These are phyloP conservation scores for Diaporthe longicolla DNA, from an alignment of 2,329 filamentous ascomycete genomes.

Conservation along the genomic window DNA sequence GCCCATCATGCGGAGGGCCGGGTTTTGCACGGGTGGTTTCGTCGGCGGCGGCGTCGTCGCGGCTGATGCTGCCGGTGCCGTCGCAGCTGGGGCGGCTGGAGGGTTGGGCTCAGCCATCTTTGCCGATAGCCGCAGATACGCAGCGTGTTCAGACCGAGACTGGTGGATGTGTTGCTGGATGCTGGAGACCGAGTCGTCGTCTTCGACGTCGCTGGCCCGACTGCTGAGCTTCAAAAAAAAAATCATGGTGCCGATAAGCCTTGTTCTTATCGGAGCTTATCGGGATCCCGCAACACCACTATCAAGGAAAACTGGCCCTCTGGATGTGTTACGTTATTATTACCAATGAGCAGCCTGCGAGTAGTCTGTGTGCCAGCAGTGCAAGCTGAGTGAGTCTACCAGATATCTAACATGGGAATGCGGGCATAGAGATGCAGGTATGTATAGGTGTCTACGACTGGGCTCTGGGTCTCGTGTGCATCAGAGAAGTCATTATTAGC, in stretches of 20 bases:
- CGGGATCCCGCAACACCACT: neutral
- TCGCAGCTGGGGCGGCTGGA: constrained; percentile 46
- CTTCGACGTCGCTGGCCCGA: neutral
- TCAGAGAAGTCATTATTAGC: neutral
- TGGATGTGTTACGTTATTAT: neutral
- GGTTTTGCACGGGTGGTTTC: constrained; percentile 72
- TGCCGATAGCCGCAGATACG: constrained; percentile 4
- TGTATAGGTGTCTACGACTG: neutral
- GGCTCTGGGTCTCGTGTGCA: neutral
- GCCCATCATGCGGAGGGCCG: constrained; percentile 83
- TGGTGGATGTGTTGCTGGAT: neutral
- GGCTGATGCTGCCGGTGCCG: constrained; percentile 43
- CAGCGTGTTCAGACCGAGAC: too few species aligned
- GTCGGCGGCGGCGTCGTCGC: constrained; percentile 44
- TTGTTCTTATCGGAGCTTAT: constrained; percentile 23
- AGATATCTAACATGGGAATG: neutral
- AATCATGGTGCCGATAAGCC: constrained; percentile 2
- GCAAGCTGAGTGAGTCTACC: neutral
- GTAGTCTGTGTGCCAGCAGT: neutral
- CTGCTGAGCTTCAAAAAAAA: constrained; percentile 17
- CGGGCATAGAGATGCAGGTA: neutral
- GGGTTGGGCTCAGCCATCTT: constrained; percentile 40
- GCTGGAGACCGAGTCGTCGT: neutral
- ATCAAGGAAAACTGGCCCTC: neutral
- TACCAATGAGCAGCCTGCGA: too few species aligned